Conservation (phyloP, 1,284 basidiomycete genomes). For the Rhodotorula sp. region DNA sequence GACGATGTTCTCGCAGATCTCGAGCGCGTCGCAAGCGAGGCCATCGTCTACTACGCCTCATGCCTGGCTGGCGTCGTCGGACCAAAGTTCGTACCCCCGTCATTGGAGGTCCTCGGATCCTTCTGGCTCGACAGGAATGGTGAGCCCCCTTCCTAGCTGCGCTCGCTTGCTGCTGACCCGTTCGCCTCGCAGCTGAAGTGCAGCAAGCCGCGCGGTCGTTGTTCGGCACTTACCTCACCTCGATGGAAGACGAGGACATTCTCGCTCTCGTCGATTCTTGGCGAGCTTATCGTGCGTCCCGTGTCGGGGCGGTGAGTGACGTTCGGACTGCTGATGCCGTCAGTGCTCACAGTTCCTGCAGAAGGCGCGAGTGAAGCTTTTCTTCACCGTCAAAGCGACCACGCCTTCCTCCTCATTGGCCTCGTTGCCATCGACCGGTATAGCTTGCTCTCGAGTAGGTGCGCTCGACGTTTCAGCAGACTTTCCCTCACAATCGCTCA, state of each 20-base stretch:
- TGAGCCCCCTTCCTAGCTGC: conserved; percentile 49
- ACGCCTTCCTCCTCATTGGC: conserved; percentile 75
- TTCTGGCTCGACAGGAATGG: conserved; percentile 72
- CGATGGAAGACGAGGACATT: conserved; percentile 66
- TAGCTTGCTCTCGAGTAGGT: conserved; percentile 71
- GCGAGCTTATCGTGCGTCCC: conserved; percentile 63
- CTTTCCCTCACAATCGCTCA: background rate
- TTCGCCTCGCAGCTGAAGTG: conserved; percentile 59
- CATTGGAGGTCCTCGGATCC: conserved; percentile 66
- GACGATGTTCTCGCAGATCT: conserved; percentile 55
- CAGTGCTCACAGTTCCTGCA: conserved; percentile 63
- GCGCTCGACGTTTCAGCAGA: conserved; percentile 27
- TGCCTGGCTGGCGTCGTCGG: conserved; percentile 65
- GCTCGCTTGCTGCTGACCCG: background rate
- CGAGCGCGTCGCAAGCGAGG: conserved; percentile 63
- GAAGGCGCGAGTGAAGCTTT: conserved; percentile 60
- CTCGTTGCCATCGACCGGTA: conserved; percentile 80
- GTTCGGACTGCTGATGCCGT: background rate
- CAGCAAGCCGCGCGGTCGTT: conserved; percentile 70
- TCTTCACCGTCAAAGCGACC: conserved; percentile 59
- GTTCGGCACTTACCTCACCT: conserved; percentile 69
- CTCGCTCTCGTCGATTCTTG: conserved; percentile 63
- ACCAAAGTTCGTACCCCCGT: conserved; percentile 62
- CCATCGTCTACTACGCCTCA: conserved; percentile 73
- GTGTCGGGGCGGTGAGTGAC: too few relatives aligned